phyloP scores from a whole-genome alignment of 495 filamentous ascomycete species.

The Staphylotrichum tortipilum region DNA sequence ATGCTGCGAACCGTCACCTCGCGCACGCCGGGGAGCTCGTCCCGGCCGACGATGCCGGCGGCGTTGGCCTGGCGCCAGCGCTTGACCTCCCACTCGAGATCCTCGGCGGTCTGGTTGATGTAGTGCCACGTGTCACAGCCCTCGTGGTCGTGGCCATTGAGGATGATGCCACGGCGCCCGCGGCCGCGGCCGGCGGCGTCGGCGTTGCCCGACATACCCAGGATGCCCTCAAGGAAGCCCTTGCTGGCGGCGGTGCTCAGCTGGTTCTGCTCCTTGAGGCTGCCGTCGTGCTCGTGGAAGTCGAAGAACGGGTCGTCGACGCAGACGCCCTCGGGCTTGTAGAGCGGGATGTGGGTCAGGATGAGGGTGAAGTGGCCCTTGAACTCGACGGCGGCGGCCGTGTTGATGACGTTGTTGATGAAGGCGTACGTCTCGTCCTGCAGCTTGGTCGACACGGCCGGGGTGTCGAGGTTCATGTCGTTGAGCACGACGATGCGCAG shows the following conservation, averaged over 20 bases:
- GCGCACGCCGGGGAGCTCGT: slow-evolving; percentile 50
- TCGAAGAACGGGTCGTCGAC: slow-evolving; percentile 73
- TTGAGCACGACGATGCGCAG: slow-evolving; percentile 82
- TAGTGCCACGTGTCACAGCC: slow-evolving; percentile 86
- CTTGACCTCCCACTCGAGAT: slow-evolving; percentile 33
- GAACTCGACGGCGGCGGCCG: slow-evolving; percentile 57
- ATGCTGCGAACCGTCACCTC: slow-evolving; percentile 95
- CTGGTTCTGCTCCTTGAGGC: slow-evolving; percentile 87
- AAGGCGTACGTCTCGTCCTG: slow-evolving; percentile 68
- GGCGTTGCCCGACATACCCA: slow-evolving; percentile 59
- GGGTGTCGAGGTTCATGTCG: slow-evolving; percentile 82
- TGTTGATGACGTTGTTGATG: slow-evolving; percentile 61
- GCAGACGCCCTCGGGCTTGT: slow-evolving; percentile 76
- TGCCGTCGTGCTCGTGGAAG: slow-evolving; percentile 59
- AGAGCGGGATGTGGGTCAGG: slow-evolving; percentile 84
- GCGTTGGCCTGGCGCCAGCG: slow-evolving; percentile 31
- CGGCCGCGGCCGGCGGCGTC: slow-evolving; percentile 45
- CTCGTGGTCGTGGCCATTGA: slow-evolving; percentile 91
- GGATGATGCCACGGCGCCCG: slow-evolving; percentile 58
- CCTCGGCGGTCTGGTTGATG: slow-evolving; percentile 44
- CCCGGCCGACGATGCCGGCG: slow-evolving; percentile 24
- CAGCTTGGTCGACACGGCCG: slow-evolving; percentile 53
- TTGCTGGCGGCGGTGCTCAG: slow-evolving; percentile 58
- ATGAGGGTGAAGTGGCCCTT: slow-evolving; percentile 65
- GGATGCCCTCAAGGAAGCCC: slow-evolving; percentile 67